A percentile compares a stretch with the other conserved stretches of the same genome.
These are phyloP conservation scores for Penicillium dipodomyicola DNA, from an alignment of 495 filamentous ascomycete species.

Conservation along the genomic window DNA sequence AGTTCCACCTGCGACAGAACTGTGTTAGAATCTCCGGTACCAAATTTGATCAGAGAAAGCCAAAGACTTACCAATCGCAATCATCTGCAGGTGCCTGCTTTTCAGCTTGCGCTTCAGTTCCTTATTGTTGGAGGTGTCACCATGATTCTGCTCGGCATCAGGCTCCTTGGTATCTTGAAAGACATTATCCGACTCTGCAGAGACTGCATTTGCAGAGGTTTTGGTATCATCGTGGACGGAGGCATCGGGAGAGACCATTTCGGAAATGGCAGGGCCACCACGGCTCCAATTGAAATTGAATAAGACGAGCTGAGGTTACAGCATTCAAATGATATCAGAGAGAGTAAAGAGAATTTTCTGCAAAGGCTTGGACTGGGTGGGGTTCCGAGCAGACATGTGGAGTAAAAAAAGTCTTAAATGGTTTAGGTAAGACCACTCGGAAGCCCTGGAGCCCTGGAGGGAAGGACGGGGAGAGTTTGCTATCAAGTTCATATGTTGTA, in stretches of 20 bases:
- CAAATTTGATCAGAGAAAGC: constrained; percentile 38
- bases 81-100: constrained; percentile 65
- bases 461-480: no score
- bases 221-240: constrained; percentile 10
- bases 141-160: constrained; percentile 26
- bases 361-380: no score
- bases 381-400: no score
- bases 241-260: constrained; percentile 19
- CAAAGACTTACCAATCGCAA: constrained; percentile 55
- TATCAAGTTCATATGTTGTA: no score
- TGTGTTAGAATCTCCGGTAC: constrained; percentile 48
- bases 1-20: constrained; percentile 63
- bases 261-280: constrained; percentile 2
- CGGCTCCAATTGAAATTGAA: neutral
- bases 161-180: constrained; percentile 26
- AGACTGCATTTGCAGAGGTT: constrained; percentile 5
- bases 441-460: no score
- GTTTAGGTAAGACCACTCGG: no score
- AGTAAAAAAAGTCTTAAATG: no score
- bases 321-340: no score
- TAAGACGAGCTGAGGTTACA: no score
- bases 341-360: no score
- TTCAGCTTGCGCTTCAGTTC: constrained; percentile 57
- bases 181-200: constrained; percentile 13
- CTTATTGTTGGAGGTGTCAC: constrained; percentile 10